Base-by-base conservation (phyloP, 2,329 filamentous ascomycete genomes). In the Stagonosporopsis tanaceti region DNA sequence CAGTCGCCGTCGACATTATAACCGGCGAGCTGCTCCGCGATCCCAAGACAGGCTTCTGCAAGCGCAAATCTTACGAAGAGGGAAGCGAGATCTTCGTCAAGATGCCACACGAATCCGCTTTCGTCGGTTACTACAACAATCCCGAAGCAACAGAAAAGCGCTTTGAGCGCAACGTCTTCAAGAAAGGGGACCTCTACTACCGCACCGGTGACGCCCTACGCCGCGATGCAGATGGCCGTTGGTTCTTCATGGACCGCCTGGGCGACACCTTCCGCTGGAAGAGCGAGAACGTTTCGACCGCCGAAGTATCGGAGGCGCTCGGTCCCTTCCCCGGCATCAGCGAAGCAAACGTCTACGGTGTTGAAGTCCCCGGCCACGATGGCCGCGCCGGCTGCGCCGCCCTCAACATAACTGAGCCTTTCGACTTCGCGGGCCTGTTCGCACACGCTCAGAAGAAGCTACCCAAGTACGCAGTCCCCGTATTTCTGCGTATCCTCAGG, bases 71-170 rank as follows among this genome's bases (percentile, higher is more conserved):
- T 0, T 90, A 90, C 68, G 85, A 87, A 14, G 80, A 86, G 39
- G 90, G 90, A 3, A 90, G 90, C n/a, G 90, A 94, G 76, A 89
- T 93, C 14, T 76, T 93, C 27, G 85, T 92, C n/a, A 77, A 81
- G 0, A 80, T 89, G 15, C 82, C 86, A 0, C 77, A 81, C 46
- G 82, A 85, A 41, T 76, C 83, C 11, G 79, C 79, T 7, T 93
- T 90, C 70, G 82, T 84, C 12, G 90, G 90, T 1, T 93, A 93
- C 73, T 89, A 85, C 76, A 84, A 85, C 57, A 88, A 92, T 69
- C 80, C 82, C 0, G 82, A 85, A 35, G 90, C 89, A 0, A 91
- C 89, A 0, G 72, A 80, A 12, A 87, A 87, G 74, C 79, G 78
- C 55, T 81, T 82, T 59, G 77, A 77, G 53, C 75, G 76, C 12